These are phyloP conservation scores for Monosporascus sp. DNA, from an alignment of 2,329 filamentous ascomycete genomes.

Conservation along the genomic window DNA sequence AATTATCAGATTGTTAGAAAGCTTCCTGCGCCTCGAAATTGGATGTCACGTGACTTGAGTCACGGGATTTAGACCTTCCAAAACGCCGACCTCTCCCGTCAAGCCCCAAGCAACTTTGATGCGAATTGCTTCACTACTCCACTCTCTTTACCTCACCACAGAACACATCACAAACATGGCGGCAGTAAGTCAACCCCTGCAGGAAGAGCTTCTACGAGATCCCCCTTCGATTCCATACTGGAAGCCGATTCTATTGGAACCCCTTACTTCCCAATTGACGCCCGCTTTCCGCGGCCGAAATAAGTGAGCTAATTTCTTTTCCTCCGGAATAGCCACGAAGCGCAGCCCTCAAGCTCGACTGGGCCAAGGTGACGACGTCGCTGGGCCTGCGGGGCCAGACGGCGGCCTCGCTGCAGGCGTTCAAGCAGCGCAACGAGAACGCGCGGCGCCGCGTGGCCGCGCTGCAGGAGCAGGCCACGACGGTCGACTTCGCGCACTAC, in stretches of 20 bases:
- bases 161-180: slow-evolving; percentile 57
- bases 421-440: slow-evolving; percentile 99
- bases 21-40: too few relatives aligned
- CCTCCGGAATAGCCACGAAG: slow-evolving; percentile 62
- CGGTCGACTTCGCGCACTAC: slow-evolving; percentile 92
- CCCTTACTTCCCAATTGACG: slow-evolving; percentile 23
- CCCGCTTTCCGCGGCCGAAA: not conserved
- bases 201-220: slow-evolving; percentile 4
- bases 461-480: slow-evolving; percentile 77
- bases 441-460: slow-evolving; percentile 86
- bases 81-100: slow-evolving; percentile 3
- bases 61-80: not conserved
- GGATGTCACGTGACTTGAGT: slow-evolving; percentile 27
- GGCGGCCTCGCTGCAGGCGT: slow-evolving; percentile 81
- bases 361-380: slow-evolving; percentile 88
- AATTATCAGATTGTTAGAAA: too few relatives aligned
- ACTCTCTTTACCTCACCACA: slow-evolving; percentile 34
- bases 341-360: slow-evolving; percentile 99
- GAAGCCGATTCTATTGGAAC: not conserved
- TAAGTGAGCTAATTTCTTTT: slow-evolving; percentile 51
- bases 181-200: slow-evolving; percentile 51
- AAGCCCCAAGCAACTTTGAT: slow-evolving; percentile 37
- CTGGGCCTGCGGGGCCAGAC: slow-evolving; percentile 96
- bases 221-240: not conserved
- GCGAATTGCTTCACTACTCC: slow-evolving; percentile 43